Conservation (phyloP, 2,329 filamentous ascomycete genomes). For the Chaetoscypha palmicola region DNA sequence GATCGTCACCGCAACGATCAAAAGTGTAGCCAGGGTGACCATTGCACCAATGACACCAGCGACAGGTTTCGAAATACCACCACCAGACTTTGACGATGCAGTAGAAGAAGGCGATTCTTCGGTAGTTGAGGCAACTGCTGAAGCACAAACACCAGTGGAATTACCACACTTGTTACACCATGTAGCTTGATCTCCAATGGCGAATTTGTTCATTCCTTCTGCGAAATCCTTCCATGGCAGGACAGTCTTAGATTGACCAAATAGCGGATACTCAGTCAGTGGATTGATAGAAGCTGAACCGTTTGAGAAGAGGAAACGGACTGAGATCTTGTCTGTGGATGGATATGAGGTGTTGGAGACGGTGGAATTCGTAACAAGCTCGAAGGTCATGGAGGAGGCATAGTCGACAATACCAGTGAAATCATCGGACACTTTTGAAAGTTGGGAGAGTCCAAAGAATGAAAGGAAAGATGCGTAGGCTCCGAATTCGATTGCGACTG, state of each 20-base stretch:
- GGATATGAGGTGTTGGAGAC: conserved; percentile 42
- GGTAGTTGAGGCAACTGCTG: conserved; percentile 31
- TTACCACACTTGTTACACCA: conserved; percentile 78
- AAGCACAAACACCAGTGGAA: conserved; percentile 58
- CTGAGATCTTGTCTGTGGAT: conserved; percentile 40
- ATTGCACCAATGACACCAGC: conserved; percentile 74
- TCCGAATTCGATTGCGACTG: conserved; percentile 50
- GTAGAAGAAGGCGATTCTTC: conserved; percentile 23
- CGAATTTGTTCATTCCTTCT: conserved; percentile 54
- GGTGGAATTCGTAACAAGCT: conserved; percentile 54
- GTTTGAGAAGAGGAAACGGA: conserved; percentile 57
- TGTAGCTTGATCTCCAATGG: conserved; percentile 53
- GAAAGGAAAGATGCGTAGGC: conserved; percentile 55
- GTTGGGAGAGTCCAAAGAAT: conserved; percentile 53
- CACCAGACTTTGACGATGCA: conserved; percentile 20
- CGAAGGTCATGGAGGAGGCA: conserved; percentile 73
- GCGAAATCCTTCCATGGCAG: conserved; percentile 66
- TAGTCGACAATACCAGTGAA: conserved; percentile 81
- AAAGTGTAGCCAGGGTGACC: conserved; percentile 58
- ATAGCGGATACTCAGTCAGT: conserved; percentile 47
- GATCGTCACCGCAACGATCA: conserved; percentile 47
- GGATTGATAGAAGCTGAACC: conserved; percentile 41
- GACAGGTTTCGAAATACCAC: conserved; percentile 55
- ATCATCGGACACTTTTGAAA: conserved; percentile 44
- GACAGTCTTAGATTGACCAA: conserved; percentile 47